Evolutionary conservation across 2,329 filamentous ascomycete genomes (phyloP).

Genomic region (Cordyceps javanica): DNA sequence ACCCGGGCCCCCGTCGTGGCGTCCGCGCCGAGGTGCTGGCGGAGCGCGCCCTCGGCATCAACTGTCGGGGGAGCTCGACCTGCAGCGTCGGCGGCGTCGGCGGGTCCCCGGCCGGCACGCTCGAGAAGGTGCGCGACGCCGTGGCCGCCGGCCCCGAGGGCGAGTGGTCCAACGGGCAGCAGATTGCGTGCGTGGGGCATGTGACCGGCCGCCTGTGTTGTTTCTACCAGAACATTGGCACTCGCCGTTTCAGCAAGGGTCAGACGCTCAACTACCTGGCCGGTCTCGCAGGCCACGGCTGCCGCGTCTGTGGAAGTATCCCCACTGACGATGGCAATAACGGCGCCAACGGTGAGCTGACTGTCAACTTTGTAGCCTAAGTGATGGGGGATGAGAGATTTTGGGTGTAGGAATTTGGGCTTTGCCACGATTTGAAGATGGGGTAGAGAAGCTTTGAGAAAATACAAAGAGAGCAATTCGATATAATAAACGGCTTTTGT

Average conservation of each 20-base stretch:
- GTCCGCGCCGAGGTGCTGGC: background rate
- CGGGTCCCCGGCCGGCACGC: slow-evolving; percentile 10
- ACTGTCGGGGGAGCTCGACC: slow-evolving; percentile 13
- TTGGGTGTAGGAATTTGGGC: background rate
- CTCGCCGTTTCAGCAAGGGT: slow-evolving; percentile 11
- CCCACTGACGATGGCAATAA: slow-evolving; percentile 16
- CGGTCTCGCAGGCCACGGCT: slow-evolving; percentile 4
- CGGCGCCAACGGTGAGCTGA: slow-evolving; percentile 13
- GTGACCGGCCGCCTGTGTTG: slow-evolving; percentile 13
- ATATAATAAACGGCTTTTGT: too few relatives aligned
- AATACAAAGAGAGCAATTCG: too few relatives aligned
- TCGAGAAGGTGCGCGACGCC: slow-evolving; percentile 10
- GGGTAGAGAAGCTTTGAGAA: background rate
- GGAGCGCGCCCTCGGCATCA: slow-evolving; percentile 12
- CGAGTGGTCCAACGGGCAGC: slow-evolving; percentile 6
- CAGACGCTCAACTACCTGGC: slow-evolving; percentile 7
- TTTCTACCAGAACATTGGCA: slow-evolving; percentile 15
- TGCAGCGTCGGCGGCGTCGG: slow-evolving; percentile 11
- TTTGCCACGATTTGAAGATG: background rate
- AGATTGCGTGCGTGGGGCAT: slow-evolving; percentile 13
- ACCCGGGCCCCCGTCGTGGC: background rate
- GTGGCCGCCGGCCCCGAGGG: slow-evolving; percentile 11
- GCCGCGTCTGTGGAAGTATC: slow-evolving; percentile 13
- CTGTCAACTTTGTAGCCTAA: slow-evolving; percentile 14
- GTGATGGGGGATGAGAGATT: background rate